Conservation (phyloP, 805 yeast species). For the Huiozyma sinensis region DNA sequence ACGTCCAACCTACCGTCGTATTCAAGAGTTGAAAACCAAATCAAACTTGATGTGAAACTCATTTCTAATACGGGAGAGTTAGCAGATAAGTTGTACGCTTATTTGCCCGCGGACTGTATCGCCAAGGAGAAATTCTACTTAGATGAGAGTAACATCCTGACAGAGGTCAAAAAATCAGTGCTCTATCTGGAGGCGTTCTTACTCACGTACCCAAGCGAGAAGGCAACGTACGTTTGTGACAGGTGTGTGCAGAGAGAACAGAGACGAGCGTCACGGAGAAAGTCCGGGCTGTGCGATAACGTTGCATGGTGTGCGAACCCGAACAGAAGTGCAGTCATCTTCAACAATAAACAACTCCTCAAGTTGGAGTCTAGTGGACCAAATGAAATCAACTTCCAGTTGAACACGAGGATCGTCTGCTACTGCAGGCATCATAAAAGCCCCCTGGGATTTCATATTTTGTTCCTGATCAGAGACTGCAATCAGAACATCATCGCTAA, state of each 20-base stretch:
- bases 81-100: conserved; percentile 51
- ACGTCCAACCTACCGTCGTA: conserved; percentile 61
- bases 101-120: conserved; percentile 78
- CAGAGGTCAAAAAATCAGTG: conserved; percentile 40
- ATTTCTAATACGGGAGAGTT: conserved; percentile 40
- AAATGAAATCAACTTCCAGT: conserved; percentile 29
- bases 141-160: conserved; percentile 33
- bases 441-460: conserved; percentile 66
- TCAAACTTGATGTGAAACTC: conserved; percentile 58
- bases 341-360: conserved; percentile 82
- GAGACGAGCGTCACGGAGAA: conserved; percentile 87
- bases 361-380: conserved; percentile 61
- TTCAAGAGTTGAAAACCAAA: conserved; percentile 93
- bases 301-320: conserved; percentile 66
- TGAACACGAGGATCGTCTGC: conserved; percentile 75
- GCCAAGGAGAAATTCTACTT: conserved; percentile 79
- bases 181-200: conserved; percentile 71
- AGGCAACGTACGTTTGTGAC: conserved; percentile 67
- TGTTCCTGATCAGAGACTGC: conserved; percentile 56
- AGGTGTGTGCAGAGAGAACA: conserved; percentile 89
- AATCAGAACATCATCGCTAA: conserved; percentile 59
- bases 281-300: conserved; percentile 66
- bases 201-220: conserved; percentile 40
- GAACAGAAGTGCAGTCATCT: conserved; percentile 74
- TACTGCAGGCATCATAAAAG: conserved; percentile 94